Base-by-base conservation (phyloP, 768 basidiomycete species). In the Tubosaeta sp. region DNA sequence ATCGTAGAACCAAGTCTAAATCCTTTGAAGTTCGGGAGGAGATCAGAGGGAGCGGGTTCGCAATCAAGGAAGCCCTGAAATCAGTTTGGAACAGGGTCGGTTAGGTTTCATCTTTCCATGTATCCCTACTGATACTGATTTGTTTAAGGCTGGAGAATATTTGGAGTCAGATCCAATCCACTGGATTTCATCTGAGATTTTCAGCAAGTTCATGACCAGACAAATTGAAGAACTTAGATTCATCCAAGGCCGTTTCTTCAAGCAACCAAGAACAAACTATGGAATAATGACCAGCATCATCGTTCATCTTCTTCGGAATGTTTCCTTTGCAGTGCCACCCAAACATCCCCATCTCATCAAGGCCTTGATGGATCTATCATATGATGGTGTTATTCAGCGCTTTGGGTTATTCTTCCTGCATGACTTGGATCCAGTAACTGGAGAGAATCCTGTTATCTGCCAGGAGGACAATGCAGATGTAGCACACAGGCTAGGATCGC, bases 341-440 rank as follows among this genome's bases (percentile, higher is more conserved):
- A 51, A 55, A 42, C 25, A 55, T 5, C 0, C 29, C 8, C 39
- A 51, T 33, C 54, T 55, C 2, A 13, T 13, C 0, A 29, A 48
- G 16, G 50, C 54, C 1, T 13, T 55, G 11, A 47, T n/a, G 33
- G 54, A 55, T 31, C 16, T 55, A 5, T 46, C 27, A 1, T 47
- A 46, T 14, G 25, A 55, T 22, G 54, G 50, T 0, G 29, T 55
- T 13, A 47, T 51, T 16, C 49, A 55, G 6, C 26, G 46, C 1
- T 55, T 55, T 2, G 31, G 54, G 12, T 42, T 47, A 12, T 48
- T 55, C 27, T 55, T 55, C 50, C 17, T 55, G 31, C 54, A 51
- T 14, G 54, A 55, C 32, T 11, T 55, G 42, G 26, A 55, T 48
- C 39, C 41, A 2, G n/a, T 38, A 8, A 51, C 54, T 3, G 54